Evolutionary conservation across 768 basidiomycete genomes (phyloP).

Genomic region (Boletus subparvulus): DNA sequence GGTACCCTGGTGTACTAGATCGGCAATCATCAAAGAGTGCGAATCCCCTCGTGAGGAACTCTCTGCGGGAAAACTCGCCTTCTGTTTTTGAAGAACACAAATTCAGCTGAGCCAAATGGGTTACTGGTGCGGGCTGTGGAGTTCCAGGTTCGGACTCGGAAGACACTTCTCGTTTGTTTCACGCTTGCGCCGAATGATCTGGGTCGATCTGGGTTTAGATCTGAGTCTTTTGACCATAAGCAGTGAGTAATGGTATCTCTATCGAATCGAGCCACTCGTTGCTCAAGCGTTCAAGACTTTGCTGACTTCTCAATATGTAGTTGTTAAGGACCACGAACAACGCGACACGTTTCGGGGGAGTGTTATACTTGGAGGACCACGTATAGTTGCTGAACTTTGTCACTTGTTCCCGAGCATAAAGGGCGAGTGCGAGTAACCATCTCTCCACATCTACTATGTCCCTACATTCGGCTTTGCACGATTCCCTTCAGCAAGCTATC

Average conservation of each 20-base stretch:
- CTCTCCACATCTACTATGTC: slow-evolving; percentile 8
- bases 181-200: background rate
- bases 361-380: background rate
- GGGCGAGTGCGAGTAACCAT: background rate
- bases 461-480: slow-evolving; percentile 5
- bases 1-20: background rate
- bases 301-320: background rate
- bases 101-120: background rate
- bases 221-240: background rate
- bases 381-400: background rate
- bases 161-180: slow-evolving; percentile 2
- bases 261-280: background rate
- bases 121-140: background rate
- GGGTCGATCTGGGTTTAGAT: background rate
- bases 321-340: background rate
- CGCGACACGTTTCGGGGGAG: background rate
- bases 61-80: background rate
- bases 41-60: background rate
- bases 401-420: slow-evolving; percentile 9
- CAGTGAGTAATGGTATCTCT: slow-evolving; percentile 1
- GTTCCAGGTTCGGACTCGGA: background rate
- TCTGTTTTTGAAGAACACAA: background rate
- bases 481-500: slow-evolving; percentile 18
- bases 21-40: background rate
- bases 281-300: background rate